phyloP scores from a whole-genome alignment of 768 basidiomycete species.

The Tylopilus vinaceipallidus region DNA sequence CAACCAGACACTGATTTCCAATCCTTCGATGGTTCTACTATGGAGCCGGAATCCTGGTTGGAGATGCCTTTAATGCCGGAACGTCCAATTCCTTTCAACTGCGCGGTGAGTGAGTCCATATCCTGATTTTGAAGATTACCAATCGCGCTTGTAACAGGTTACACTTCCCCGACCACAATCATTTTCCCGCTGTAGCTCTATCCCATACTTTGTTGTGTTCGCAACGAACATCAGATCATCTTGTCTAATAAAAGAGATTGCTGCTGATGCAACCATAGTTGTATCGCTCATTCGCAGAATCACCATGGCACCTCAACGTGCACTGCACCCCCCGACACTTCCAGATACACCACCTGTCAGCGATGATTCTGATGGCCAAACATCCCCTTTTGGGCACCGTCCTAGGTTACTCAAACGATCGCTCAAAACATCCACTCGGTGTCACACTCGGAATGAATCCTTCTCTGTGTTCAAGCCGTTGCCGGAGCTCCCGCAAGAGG shows the following conservation, averaged over 20 bases:
- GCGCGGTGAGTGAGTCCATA: slow-evolving; percentile 51
- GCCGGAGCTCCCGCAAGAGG: slow-evolving; percentile 23
- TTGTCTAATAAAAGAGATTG: slow-evolving; percentile 59
- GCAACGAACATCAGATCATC: slow-evolving; percentile 58
- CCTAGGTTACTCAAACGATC: slow-evolving; percentile 32
- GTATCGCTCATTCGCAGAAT: slow-evolving; percentile 64
- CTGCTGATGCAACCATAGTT: slow-evolving; percentile 68
- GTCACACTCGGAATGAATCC: slow-evolving; percentile 8
- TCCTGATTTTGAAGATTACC: neutral
- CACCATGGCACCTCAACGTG: slow-evolving; percentile 43
- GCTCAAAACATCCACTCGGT: slow-evolving; percentile 21
- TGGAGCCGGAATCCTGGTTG: slow-evolving; percentile 55
- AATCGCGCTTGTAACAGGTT: slow-evolving; percentile 34
- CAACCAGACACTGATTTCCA: slow-evolving; percentile 61
- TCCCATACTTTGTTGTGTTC: slow-evolving; percentile 75
- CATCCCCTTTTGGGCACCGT: slow-evolving; percentile 9
- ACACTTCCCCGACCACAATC: slow-evolving; percentile 61
- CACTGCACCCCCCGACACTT: slow-evolving; percentile 42
- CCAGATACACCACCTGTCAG: slow-evolving; percentile 48
- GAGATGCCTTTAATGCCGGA: slow-evolving; percentile 67
- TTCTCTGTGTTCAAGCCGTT: slow-evolving; percentile 22
- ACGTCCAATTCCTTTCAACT: slow-evolving; percentile 59
- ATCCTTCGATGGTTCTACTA: slow-evolving; percentile 46
- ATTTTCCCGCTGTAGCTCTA: slow-evolving; percentile 59
- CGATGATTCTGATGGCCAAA: slow-evolving; percentile 39